Percentiles rank a stretch among this genome's conserved stretches.
These are phyloP conservation scores for Ogataea dorogensis DNA, from an alignment of 805 yeast genomes.

Conservation along the genomic window DNA sequence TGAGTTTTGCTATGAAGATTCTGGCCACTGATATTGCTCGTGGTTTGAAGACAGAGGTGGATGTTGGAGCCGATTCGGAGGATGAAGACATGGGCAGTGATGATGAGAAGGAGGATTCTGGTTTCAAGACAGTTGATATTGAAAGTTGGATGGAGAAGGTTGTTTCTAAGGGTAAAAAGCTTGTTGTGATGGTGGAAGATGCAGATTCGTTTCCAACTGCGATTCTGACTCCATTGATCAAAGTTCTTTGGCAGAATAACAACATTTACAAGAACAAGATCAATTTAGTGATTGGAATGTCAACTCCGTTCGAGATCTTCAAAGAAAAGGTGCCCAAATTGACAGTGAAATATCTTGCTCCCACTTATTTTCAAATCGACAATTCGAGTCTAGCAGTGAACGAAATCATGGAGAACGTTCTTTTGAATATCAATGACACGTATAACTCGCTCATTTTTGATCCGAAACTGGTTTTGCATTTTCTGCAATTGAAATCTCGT, in stretches of 20 bases:
- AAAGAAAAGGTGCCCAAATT: constrained; percentile 33
- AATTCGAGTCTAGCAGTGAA: constrained; percentile 33
- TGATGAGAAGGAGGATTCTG: constrained; percentile 13
- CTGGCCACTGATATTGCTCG: constrained; percentile 30
- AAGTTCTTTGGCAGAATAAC: constrained; percentile 25
- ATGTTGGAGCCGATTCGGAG: constrained; percentile 7
- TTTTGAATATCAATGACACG: constrained; percentile 32
- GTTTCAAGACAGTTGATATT: constrained; percentile 10
- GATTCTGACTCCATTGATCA: constrained; percentile 25
- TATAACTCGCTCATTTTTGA: constrained; percentile 35
- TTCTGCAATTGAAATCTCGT: constrained; percentile 25
- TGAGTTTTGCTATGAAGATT: constrained; percentile 36
- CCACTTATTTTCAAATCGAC: constrained; percentile 30
- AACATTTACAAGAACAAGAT: constrained; percentile 15
- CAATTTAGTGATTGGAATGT: constrained; percentile 32
- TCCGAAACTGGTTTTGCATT: constrained; percentile 29
- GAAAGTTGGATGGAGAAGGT: constrained; percentile 21
- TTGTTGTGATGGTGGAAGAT: constrained; percentile 35
- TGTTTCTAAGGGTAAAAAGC: constrained; percentile 9
- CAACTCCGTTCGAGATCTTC: constrained; percentile 36
- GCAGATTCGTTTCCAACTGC: constrained; percentile 34
- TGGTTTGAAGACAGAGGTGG: constrained; percentile 6
- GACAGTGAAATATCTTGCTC: constrained; percentile 23
- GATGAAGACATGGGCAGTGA: constrained; percentile 12
- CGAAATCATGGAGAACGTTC: constrained; percentile 32